phyloP scores from a whole-genome alignment of 2,329 filamentous ascomycete genomes.

The Penicillium crustosum region DNA sequence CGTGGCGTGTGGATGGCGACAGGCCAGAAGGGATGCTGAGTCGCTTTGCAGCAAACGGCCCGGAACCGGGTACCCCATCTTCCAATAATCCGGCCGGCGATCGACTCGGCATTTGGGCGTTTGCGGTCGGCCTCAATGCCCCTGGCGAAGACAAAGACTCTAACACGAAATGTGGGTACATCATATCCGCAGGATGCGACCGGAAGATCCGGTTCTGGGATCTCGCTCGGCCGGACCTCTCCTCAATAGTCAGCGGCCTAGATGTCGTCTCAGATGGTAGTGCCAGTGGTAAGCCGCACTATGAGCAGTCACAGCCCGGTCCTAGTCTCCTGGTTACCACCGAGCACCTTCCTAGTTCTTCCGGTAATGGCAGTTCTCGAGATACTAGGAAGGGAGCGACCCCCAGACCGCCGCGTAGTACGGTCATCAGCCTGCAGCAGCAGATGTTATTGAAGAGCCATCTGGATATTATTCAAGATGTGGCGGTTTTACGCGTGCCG shows the following conservation, averaged over 20 bases:
- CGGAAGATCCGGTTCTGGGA: slow-evolving; percentile 96
- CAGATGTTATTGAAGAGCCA: slow-evolving; percentile 83
- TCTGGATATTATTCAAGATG: slow-evolving; percentile 81
- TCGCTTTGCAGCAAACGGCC: slow-evolving; percentile 65
- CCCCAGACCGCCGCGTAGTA: slow-evolving; percentile 65
- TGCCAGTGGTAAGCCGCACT: slow-evolving; percentile 61
- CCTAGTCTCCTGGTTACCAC: slow-evolving; percentile 65
- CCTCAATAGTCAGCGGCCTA: slow-evolving; percentile 76
- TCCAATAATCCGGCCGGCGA: slow-evolving; percentile 23
- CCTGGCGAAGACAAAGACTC: slow-evolving; percentile 61
- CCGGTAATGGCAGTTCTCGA: slow-evolving; percentile 25
- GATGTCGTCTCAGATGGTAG: slow-evolving; percentile 60
- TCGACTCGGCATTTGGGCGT: slow-evolving; percentile 65
- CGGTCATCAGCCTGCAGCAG: slow-evolving; percentile 84
- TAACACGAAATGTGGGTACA: slow-evolving; percentile 70
- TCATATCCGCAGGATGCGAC: slow-evolving; percentile 85
- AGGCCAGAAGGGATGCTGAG: slow-evolving; percentile 81
- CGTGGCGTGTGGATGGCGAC: slow-evolving; percentile 89
- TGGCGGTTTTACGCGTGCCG: slow-evolving; percentile 82
- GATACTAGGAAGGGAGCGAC: slow-evolving; percentile 38
- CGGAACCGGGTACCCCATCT: slow-evolving; percentile 24
- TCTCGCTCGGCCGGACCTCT: slow-evolving; percentile 72
- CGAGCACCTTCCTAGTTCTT: slow-evolving; percentile 57
- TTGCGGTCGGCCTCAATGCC: slow-evolving; percentile 69
- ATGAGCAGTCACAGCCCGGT: slow-evolving; percentile 63